Evolutionary conservation across 345 rosid genomes (phyloP).

Genomic region (Carallia pectinifolia): DNA sequence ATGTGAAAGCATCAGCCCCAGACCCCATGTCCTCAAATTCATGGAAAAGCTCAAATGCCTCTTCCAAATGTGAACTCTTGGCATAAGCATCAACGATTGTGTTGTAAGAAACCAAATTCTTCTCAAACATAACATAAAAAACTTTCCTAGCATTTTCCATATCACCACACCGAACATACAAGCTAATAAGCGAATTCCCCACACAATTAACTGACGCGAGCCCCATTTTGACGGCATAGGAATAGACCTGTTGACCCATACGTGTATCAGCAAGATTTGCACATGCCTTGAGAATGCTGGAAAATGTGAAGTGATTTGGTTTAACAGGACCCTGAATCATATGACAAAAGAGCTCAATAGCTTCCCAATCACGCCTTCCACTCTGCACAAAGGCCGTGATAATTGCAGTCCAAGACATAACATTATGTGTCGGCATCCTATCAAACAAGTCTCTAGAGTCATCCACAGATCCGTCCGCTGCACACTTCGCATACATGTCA

Average conservation of each 20-base stretch:
- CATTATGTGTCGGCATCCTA: slow-evolving; percentile 54
- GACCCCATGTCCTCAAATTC: slow-evolving; percentile 42
- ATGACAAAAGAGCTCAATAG: slow-evolving; percentile 45
- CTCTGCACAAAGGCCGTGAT: slow-evolving; percentile 50
- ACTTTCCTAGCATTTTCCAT: slow-evolving; percentile 65
- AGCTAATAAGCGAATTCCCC: slow-evolving; percentile 66
- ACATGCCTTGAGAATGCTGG: slow-evolving; percentile 68
- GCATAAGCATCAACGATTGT: slow-evolving; percentile 51
- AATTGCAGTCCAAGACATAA: slow-evolving; percentile 76
- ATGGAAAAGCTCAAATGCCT: slow-evolving; percentile 42
- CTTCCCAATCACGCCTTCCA: slow-evolving; percentile 42
- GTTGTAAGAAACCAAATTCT: slow-evolving; percentile 61
- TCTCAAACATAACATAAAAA: slow-evolving; percentile 55
- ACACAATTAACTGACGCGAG: slow-evolving; percentile 51
- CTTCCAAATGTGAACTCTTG: slow-evolving; percentile 42
- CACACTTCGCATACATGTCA: slow-evolving; percentile 73
- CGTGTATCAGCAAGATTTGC: slow-evolving; percentile 44
- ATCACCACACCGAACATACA: slow-evolving; percentile 56
- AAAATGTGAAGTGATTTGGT: slow-evolving; percentile 70
- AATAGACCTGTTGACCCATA: slow-evolving; percentile 49
- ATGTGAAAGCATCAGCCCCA: slow-evolving; percentile 53
- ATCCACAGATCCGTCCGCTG: slow-evolving; percentile 41
- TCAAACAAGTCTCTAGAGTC: slow-evolving; percentile 63
- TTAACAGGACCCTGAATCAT: slow-evolving; percentile 47
- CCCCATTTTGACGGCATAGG: slow-evolving; percentile 51